Percentiles rank a stretch among this genome's conserved stretches.
phyloP scores from a whole-genome alignment of 352 stramenopile species.

The Globisporangium ultimum region DNA sequence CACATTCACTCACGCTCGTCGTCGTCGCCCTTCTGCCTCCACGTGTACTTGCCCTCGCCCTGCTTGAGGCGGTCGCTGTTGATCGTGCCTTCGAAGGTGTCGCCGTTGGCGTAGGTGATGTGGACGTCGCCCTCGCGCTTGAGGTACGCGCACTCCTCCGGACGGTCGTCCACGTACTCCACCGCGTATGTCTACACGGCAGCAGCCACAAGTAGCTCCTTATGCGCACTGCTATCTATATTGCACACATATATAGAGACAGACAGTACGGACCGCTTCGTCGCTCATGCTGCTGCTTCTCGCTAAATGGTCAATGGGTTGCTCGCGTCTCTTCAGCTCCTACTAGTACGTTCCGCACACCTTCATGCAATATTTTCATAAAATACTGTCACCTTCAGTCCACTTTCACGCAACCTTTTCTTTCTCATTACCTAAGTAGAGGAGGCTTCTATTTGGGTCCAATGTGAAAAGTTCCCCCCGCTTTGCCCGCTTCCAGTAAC shows the following conservation, averaged over 20 bases:
- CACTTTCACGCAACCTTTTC: slow-evolving; percentile 1
- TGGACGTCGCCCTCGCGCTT: slow-evolving; percentile 78
- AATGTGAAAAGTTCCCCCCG: background rate
- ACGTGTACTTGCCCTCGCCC: slow-evolving; percentile 86
- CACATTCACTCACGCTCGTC: slow-evolving; percentile 46
- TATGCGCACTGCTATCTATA: background rate
- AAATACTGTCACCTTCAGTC: background rate
- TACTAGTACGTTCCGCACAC: background rate
- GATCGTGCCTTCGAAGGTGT: slow-evolving; percentile 89
- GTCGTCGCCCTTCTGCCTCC: slow-evolving; percentile 56
- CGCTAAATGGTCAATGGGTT: background rate
- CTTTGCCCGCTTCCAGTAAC: background rate
- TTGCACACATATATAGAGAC: background rate
- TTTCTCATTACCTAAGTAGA: background rate
- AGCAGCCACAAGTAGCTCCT: background rate
- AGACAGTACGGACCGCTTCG: slow-evolving; percentile 30
- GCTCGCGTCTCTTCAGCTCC: slow-evolving; percentile 18
- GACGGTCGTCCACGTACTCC: slow-evolving; percentile 85
- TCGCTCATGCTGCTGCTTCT: slow-evolving; percentile 32
- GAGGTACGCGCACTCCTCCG: slow-evolving; percentile 85
- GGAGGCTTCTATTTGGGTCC: background rate
- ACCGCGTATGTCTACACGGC: slow-evolving; percentile 60
- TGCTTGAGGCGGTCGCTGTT: slow-evolving; percentile 79
- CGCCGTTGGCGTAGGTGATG: slow-evolving; percentile 88
- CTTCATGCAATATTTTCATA: background rate